Base-by-base conservation (phyloP, 257 asterid genomes). In the Penstemon barbatus region DNA sequence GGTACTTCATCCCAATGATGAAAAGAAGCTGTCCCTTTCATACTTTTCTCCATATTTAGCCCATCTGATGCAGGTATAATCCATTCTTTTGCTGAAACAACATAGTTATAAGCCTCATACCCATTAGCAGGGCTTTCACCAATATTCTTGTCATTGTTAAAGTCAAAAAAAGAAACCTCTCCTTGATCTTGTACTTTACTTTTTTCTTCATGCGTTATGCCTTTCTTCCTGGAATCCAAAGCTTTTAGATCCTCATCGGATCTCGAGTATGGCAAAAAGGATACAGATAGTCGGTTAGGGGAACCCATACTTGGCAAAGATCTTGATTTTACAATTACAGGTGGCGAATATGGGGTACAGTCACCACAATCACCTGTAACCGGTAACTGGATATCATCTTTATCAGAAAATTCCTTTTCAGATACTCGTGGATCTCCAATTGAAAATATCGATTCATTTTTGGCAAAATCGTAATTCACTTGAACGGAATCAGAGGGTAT, bases 1-100 rank as follows among this genome's bases (percentile, higher is more conserved):
- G 87, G 87, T 55, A 86, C 63, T 63, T 84, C 85, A 56, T 81
- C 80, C 82, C 79, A 64, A 66, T 69, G 80, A 73, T 39, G 68
- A 73, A 59, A 69, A 57, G 86, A 82, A 63, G 85, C 51, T 66
- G 81, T 80, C 56, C 85, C 82, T 41, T 58, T 48, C 61, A 61
- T 46, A 66, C 60, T 69, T 72, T 76, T 84, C 69, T 72, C 80
- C 76, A 13, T 50, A 70, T 54, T 71, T 37, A 57, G 83, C 79
- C 86, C 87, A 62, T 87, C 86, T 0, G 81, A 67, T 9, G 56
- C 83, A 59, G 99, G 97, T 71, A 91, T 44, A 57, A 89, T 82
- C 99, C 97, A 94, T 72, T 94, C 89, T 77, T 87, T 91, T 41
- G 97, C 87, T 15, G 88, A 83, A 55, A 80, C 87, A 51, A 66